Percentiles rank a stretch among this genome's conserved stretches.
Evolutionary conservation across 148 eudicot genomes (phyloP).

Genomic region (Cornus kousa): DNA sequence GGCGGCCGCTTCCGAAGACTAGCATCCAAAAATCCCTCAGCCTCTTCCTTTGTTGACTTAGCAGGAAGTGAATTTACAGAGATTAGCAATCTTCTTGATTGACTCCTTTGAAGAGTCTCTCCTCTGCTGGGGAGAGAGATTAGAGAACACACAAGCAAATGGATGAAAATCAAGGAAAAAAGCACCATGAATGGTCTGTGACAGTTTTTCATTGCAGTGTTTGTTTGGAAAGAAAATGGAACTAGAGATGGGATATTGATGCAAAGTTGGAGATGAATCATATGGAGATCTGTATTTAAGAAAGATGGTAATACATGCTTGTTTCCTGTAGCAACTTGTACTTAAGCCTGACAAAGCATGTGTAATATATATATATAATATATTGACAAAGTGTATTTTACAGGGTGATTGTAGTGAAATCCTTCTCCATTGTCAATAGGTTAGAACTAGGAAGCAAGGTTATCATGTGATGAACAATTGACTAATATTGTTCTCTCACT

Average conservation of each 20-base stretch:
- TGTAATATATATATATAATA: constrained; percentile 16
- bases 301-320: constrained; percentile 11
- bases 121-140: background rate
- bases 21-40: background rate
- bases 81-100: constrained; percentile 20
- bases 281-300: constrained; percentile 10
- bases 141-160: constrained; percentile 8
- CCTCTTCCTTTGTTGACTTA: background rate
- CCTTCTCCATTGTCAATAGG: background rate
- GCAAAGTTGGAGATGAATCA: background rate
- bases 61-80: constrained; percentile 11
- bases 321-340: constrained; percentile 16
- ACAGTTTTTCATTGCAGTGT: constrained; percentile 27
- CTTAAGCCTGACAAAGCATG: constrained; percentile 29
- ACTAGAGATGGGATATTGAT: constrained; percentile 7
- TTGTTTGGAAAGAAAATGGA: constrained; percentile 19
- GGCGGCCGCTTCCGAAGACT: constrained; percentile 8
- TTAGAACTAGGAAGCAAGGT: constrained; percentile 26
- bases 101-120: constrained; percentile 1
- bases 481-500: constrained; percentile 16
- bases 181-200: constrained; percentile 19
- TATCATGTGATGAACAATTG: constrained; percentile 31
- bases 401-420: background rate
- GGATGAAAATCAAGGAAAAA: constrained; percentile 25
- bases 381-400: no score